phyloP scores from a whole-genome alignment of 345 rosid genomes.

The Aquilaria malaccensis region DNA sequence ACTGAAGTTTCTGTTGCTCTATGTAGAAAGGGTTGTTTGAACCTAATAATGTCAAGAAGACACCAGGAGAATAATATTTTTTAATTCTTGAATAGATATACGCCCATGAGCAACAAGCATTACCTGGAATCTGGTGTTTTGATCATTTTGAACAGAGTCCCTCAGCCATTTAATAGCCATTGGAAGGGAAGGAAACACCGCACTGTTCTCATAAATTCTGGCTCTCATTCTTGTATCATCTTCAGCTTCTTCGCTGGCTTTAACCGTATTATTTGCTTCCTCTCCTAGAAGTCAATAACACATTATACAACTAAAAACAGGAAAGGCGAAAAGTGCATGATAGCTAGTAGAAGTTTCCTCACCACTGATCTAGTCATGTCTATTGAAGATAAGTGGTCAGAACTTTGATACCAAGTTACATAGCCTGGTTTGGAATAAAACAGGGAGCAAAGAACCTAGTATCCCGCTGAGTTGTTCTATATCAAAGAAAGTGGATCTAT shows the following conservation, averaged over 20 bases:
- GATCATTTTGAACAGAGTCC: conserved; percentile 54
- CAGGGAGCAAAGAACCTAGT: too few relatives aligned
- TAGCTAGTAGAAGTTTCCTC: background rate
- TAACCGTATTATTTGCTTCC: conserved; percentile 27
- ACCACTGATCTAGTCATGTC: too few relatives aligned
- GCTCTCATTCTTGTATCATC: conserved; percentile 33
- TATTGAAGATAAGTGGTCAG: too few relatives aligned
- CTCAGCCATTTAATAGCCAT: conserved; percentile 85
- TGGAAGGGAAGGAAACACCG: conserved; percentile 82
- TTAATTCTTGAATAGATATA: background rate
- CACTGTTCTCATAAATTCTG: conserved; percentile 49
- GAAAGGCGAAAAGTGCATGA: background rate
- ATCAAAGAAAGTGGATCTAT: too few relatives aligned
- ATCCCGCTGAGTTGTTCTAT: too few relatives aligned
- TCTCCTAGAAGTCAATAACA: conserved; percentile 24
- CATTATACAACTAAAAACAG: conserved; percentile 6
- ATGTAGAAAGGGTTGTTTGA: too few relatives aligned
- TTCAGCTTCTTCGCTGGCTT: conserved; percentile 39
- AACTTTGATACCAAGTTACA: too few relatives aligned
- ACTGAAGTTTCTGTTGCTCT: too few relatives aligned
- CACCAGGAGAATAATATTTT: too few relatives aligned
- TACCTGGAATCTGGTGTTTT: conserved; percentile 67
- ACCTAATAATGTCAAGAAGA: too few relatives aligned
- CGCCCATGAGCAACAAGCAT: conserved; percentile 2
- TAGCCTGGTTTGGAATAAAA: too few relatives aligned